These are phyloP conservation scores for Saitoella complicata DNA, from an alignment of 805 yeast species.

Conservation along the genomic window DNA sequence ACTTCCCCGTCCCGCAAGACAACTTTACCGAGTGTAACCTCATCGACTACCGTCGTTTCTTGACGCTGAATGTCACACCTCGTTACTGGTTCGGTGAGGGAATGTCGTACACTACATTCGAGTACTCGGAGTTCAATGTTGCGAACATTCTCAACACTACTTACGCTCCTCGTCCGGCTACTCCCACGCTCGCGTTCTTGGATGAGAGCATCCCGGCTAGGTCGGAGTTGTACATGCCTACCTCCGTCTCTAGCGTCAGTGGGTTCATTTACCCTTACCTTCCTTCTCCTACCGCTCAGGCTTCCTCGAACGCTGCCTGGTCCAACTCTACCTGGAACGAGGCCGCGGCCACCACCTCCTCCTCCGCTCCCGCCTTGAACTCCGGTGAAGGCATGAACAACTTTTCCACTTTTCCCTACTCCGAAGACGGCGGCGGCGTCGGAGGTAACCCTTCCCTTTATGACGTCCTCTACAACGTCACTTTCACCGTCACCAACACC, in stretches of 20 bases:
- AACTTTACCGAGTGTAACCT: slow-evolving; percentile 28
- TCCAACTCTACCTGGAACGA: slow-evolving; percentile 1
- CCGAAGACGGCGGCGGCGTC: slow-evolving; percentile 32
- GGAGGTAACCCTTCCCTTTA: slow-evolving; percentile 49
- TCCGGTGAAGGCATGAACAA: too few relatives aligned
- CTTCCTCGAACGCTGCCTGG: too few relatives aligned
- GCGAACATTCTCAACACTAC: slow-evolving; percentile 29
- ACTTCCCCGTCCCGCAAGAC: slow-evolving; percentile 24
- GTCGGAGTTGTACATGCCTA: slow-evolving; percentile 14
- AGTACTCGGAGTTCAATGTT: slow-evolving; percentile 25
- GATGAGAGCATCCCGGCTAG: background rate
- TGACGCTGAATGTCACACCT: slow-evolving; percentile 38
- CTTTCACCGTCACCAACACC: slow-evolving; percentile 31
- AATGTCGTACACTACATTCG: slow-evolving; percentile 34
- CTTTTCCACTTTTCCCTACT: slow-evolving; percentile 19
- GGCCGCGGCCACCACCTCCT: slow-evolving; percentile 6
- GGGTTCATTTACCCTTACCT: slow-evolving; percentile 15
- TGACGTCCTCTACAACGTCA: slow-evolving; percentile 33
- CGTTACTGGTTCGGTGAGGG: slow-evolving; percentile 50
- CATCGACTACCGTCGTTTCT: slow-evolving; percentile 43
- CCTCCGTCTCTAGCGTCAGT: slow-evolving; percentile 20
- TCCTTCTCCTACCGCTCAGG: slow-evolving; percentile 1
- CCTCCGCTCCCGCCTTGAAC: too few relatives aligned
- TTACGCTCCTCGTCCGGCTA: slow-evolving; percentile 17
- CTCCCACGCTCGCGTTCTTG: slow-evolving; percentile 1